Percentiles rank a stretch among this genome's conserved stretches.
phyloP scores from a whole-genome alignment of 2,329 filamentous ascomycete species.

The Zymoseptoria brevis region DNA sequence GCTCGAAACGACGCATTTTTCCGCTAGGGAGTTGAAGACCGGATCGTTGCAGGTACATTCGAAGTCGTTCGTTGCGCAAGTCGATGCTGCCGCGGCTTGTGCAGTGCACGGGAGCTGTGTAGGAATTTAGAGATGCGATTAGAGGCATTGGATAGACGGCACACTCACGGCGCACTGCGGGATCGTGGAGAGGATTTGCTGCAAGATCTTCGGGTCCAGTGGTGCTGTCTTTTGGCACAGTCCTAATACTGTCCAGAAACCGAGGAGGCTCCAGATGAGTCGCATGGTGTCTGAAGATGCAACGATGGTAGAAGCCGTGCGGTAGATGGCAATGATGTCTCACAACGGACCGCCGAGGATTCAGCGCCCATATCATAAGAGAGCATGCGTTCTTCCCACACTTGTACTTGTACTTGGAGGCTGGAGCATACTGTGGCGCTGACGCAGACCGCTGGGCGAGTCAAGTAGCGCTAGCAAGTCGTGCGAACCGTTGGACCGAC shows the following conservation, averaged over 20 bases:
- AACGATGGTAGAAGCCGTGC: too few relatives aligned
- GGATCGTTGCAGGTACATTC: conserved; percentile 3
- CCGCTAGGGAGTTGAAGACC: conserved; percentile 7
- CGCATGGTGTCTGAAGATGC: conserved; percentile 3
- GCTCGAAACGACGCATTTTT: conserved; percentile 2
- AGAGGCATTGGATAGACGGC: background rate
- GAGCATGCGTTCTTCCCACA: too few relatives aligned
- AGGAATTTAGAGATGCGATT: too few relatives aligned
- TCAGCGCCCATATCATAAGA: too few relatives aligned
- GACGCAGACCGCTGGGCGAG: too few relatives aligned
- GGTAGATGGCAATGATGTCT: too few relatives aligned
- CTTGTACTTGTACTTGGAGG: too few relatives aligned
- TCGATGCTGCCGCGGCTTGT: background rate
- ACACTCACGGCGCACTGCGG: conserved; percentile 10
- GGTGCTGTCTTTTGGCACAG: conserved; percentile 7
- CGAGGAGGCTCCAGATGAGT: conserved; percentile 4
- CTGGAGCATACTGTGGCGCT: too few relatives aligned
- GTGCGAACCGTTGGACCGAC: too few relatives aligned
- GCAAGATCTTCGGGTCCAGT: conserved; percentile 6
- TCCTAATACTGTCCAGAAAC: conserved; percentile 2
- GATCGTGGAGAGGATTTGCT: conserved; percentile 5
- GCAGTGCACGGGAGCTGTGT: too few relatives aligned
- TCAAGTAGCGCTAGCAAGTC: too few relatives aligned
- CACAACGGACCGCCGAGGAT: too few relatives aligned
- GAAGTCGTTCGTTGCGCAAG: background rate